Conservation (phyloP, 805 yeast species). For the Candida tibetensis region DNA sequence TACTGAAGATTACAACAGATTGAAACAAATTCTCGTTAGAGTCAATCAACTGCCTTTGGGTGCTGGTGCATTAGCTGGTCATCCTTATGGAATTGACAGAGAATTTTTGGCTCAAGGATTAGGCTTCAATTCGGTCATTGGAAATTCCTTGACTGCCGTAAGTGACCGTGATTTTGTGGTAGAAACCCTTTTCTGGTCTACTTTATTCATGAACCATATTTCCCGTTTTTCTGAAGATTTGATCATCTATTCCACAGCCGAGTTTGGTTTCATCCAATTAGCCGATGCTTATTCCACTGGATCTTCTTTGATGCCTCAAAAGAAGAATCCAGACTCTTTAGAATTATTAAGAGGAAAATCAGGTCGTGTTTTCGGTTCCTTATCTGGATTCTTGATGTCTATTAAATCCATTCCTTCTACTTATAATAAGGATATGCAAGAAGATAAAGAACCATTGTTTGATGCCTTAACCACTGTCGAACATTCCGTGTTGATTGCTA, state of each 20-base stretch:
- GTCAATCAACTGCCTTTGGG: constrained; percentile 91
- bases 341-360: constrained; percentile 95
- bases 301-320: constrained; percentile 97
- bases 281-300: constrained; percentile 99
- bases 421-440: constrained; percentile 97
- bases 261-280: constrained; percentile 88
- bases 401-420: constrained; percentile 97
- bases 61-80: constrained; percentile 98
- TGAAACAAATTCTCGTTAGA: constrained; percentile 75
- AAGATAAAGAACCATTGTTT: constrained; percentile 97
- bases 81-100: constrained; percentile 98
- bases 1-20: constrained; percentile 83
- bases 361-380: constrained; percentile 94
- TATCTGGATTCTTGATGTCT: constrained; percentile 95
- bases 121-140: constrained; percentile 83
- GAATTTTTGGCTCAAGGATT: constrained; percentile 78
- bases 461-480: constrained; percentile 88
- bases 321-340: constrained; percentile 95
- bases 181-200: constrained; percentile 93
- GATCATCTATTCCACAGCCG: constrained; percentile 94
- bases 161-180: constrained; percentile 97
- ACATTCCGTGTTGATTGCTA: constrained; percentile 90
- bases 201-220: constrained; percentile 91
- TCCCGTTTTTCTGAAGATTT: constrained; percentile 94
- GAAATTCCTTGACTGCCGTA: constrained; percentile 95